phyloP scores from a whole-genome alignment of 1,284 basidiomycete genomes.

The Ustilago esculenta region DNA sequence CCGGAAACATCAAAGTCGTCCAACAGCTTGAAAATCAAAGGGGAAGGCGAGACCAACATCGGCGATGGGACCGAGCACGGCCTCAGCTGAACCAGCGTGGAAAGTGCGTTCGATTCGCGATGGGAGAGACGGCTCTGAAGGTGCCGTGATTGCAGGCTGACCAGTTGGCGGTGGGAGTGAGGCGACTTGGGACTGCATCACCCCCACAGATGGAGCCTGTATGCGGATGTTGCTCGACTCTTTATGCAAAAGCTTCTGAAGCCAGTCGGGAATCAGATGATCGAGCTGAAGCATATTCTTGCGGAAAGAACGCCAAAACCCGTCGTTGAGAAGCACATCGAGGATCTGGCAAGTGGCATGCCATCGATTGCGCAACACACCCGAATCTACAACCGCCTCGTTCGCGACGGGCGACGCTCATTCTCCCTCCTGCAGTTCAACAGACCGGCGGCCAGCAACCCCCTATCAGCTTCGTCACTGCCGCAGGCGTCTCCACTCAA shows the following conservation, averaged over 20 bases:
- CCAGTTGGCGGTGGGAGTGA: background rate
- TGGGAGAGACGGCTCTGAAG: background rate
- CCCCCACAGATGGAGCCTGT: background rate
- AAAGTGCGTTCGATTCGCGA: conserved; percentile 1
- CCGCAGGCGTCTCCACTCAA: too few relatives aligned
- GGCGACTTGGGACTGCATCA: background rate
- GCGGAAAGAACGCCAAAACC: conserved; percentile 44
- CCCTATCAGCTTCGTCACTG: too few relatives aligned
- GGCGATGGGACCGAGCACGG: background rate
- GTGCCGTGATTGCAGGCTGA: background rate
- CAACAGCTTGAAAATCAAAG: conserved; percentile 23
- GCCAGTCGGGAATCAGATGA: conserved; percentile 35
- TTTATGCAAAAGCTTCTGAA: conserved; percentile 20
- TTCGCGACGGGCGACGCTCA: background rate
- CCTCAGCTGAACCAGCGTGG: background rate
- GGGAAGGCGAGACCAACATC: conserved; percentile 2
- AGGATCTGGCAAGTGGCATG: conserved; percentile 32
- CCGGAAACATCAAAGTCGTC: conserved; percentile 7
- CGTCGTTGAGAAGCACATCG: conserved; percentile 42
- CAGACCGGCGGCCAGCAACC: too few relatives aligned
- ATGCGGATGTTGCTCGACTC: background rate
- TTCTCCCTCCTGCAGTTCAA: too few relatives aligned
- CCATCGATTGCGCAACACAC: conserved; percentile 26
- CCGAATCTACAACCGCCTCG: conserved; percentile 3
- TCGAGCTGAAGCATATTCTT: conserved; percentile 27